Percentiles rank a stretch among this genome's conserved stretches.
Conservation (phyloP, 148 eudicot species). For the Vaccinium vitisidaea region DNA sequence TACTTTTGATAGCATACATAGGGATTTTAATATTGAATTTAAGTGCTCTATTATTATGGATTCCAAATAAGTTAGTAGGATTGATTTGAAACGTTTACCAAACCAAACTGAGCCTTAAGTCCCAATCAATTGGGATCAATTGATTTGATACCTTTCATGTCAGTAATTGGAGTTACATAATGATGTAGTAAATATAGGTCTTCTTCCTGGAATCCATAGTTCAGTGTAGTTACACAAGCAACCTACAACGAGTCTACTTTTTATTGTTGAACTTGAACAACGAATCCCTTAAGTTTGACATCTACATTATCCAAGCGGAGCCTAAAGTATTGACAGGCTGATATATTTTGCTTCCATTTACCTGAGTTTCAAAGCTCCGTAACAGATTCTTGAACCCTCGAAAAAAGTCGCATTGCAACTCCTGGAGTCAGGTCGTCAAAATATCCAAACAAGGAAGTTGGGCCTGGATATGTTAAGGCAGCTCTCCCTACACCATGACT, state of each 20-base stretch:
- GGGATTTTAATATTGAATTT: neutral
- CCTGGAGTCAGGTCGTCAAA: constrained; percentile 69
- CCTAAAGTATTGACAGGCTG: neutral
- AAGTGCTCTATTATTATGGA: neutral
- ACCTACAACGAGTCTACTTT: neutral
- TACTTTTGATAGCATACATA: neutral
- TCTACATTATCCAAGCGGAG: neutral
- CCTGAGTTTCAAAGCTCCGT: constrained; percentile 2
- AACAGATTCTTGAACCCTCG: constrained; percentile 92
- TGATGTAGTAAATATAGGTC: neutral
- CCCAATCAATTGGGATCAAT: neutral
- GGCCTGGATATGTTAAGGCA: constrained; percentile 90
- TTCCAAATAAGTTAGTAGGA: neutral
- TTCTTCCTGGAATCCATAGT: neutral
- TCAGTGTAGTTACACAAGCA: neutral
- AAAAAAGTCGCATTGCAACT: constrained; percentile 91
- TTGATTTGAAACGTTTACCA: neutral
- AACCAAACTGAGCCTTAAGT: neutral
- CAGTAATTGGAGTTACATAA: neutral
- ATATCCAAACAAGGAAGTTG: constrained; percentile 66
- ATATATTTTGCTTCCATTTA: neutral
- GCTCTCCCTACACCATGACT: constrained; percentile 78
- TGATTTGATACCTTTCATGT: neutral
- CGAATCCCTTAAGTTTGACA: neutral
- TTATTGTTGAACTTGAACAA: neutral